Conservation (phyloP, 1,284 basidiomycete genomes). For the Albatrellus sp. region DNA sequence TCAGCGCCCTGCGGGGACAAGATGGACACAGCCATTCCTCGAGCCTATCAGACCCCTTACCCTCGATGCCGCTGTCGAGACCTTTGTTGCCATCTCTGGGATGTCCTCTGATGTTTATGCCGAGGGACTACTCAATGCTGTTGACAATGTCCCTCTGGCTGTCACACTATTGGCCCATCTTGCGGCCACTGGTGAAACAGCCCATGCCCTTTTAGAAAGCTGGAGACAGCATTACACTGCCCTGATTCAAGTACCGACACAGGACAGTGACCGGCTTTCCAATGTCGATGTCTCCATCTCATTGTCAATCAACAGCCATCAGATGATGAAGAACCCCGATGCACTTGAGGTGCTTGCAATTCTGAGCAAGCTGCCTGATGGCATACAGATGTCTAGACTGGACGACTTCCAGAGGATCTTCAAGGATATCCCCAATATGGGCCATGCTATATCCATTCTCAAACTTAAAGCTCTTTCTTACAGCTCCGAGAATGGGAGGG, state of each 20-base stretch:
- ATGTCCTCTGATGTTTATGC: neutral
- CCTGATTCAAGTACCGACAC: neutral
- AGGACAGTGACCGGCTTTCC: neutral
- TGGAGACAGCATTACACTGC: constrained; percentile 4
- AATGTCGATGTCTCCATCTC: constrained; percentile 8
- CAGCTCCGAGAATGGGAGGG: too few relatives aligned
- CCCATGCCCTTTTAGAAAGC: neutral
- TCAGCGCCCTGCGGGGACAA: constrained; percentile 1
- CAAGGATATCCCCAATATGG: neutral
- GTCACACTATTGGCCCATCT: constrained; percentile 9
- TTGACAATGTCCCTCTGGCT: constrained; percentile 8
- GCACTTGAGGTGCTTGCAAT: constrained; percentile 4
- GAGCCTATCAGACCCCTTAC: constrained; percentile 1
- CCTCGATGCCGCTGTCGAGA: constrained; percentile 1
- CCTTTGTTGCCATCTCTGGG: constrained; percentile 2
- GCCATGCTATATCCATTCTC: neutral
- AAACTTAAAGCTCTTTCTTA: constrained; percentile 3
- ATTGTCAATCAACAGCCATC: constrained; percentile 5
- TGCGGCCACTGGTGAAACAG: neutral
- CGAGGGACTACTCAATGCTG: constrained; percentile 2
- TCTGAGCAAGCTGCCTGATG: constrained; percentile 8
- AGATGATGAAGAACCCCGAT: constrained; percentile 2
- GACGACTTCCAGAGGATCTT: constrained; percentile 1
- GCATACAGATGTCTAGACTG: constrained; percentile 1
- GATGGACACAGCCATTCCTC: constrained; percentile 6